Conservation (phyloP, 208 protist genomes). For the Trypanosomatidae sp. region DNA sequence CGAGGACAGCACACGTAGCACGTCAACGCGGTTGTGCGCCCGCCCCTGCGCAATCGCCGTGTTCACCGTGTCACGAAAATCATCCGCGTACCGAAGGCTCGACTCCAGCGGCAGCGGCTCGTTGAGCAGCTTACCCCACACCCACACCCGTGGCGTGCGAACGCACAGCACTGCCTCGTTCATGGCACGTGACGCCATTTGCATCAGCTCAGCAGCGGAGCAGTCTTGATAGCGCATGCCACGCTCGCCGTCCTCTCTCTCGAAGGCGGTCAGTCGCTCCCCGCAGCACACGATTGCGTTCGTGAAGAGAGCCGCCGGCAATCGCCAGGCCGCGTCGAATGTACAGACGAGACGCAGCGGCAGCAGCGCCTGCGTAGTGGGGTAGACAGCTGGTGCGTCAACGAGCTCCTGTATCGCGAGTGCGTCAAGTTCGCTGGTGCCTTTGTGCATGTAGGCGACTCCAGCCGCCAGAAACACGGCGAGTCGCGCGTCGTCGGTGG, state of each 20-base stretch:
- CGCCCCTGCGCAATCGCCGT: constrained; percentile 66
- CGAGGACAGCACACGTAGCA: constrained; percentile 72
- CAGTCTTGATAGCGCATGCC: constrained; percentile 44
- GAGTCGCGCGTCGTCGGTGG: constrained; percentile 44
- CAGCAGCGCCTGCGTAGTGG: constrained; percentile 42
- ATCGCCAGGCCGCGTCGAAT: constrained; percentile 77
- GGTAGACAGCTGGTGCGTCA: constrained; percentile 49
- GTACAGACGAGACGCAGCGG: constrained; percentile 77
- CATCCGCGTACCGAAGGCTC: constrained; percentile 68
- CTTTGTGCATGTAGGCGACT: constrained; percentile 75
- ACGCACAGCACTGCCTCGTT: constrained; percentile 69
- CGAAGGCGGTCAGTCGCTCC: constrained; percentile 42
- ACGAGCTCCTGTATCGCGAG: constrained; percentile 55
- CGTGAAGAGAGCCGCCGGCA: constrained; percentile 72
- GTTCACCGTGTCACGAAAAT: constrained; percentile 81
- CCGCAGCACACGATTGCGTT: constrained; percentile 72
- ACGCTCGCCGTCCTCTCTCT: constrained; percentile 21
- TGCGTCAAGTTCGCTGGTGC: constrained; percentile 64
- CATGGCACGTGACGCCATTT: constrained; percentile 76
- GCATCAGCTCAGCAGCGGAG: constrained; percentile 61
- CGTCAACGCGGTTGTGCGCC: constrained; percentile 51
- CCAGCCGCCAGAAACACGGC: constrained; percentile 64
- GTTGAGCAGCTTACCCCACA: constrained; percentile 68
- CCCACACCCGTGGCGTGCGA: constrained; percentile 67
- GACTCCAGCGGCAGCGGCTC: constrained; percentile 85